Evolutionary conservation across 176 grass and related monocot genomes (phyloP), one percentile per base, ranked within the genome.

Genomic region (Alopecurus myosuroides): DNA sequence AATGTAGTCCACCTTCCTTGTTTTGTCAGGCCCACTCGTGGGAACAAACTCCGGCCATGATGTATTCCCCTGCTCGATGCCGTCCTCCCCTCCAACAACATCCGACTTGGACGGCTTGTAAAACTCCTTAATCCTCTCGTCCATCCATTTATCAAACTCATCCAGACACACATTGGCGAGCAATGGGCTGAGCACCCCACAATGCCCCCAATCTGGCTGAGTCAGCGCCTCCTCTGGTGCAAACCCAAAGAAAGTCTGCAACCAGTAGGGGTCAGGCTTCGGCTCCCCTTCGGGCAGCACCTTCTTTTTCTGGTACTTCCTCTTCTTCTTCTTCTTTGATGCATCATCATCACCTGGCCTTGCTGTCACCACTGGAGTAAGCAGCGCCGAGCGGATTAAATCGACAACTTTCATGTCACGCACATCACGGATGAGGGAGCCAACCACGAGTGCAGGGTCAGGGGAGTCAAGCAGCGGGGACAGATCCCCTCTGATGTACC

Each of bases 31-130:
- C 4, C 96, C 96, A 3, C 85, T 98, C 2, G 96, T 94, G n/a
- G 93, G 96, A 28, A 95, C 91, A 81, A 98, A 98, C 87, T 98
- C 96, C 0, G 96, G 96, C 93, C 96, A 95, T 17, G 96, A 98
- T 33, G 91, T 95, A 79, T 94, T 98, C 46, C 85, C 96, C 80
- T 98, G 96, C 70, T 94, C 93, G 4, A 76, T 46, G 26, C 78
- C 80, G 31, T 87, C 87, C 18, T 80, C 91, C 53, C 87, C 88
- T 74, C 83, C 92, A 36, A 91, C 88, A 17, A 90, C 91, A 84
- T 98, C 96, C 1, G 91, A 88, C 36, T 93, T 98, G 42, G 93
- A 98, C 13, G 93, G 93, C 77, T 85, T 90, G 78, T 94, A 95
- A 11, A 98, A 95, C 30, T 98, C 91, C 46, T 82, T 90, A 53